A percentile compares a stretch with the other conserved stretches of the same genome.
phyloP scores from a whole-genome alignment of 805 yeast species.

The Millerozyma acaciae region DNA sequence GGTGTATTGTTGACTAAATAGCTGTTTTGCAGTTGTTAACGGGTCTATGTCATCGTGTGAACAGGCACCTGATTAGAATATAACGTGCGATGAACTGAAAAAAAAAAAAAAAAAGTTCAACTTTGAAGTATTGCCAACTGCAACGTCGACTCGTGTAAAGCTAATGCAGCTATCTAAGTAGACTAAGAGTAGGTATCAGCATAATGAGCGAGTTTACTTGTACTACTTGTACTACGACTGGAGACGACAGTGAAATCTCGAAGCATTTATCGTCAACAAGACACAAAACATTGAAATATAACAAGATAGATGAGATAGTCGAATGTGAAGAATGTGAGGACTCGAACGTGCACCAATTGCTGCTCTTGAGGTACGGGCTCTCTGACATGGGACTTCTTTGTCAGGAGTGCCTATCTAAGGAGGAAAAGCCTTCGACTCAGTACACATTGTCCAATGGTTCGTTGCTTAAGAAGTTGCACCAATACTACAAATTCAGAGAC shows the following conservation, averaged over 20 bases:
- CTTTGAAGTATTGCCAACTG: no score
- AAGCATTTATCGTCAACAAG: conserved; percentile 52
- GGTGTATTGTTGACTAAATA: no score
- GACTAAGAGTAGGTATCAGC: background rate
- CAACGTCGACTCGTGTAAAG: no score
- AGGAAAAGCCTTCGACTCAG: conserved; percentile 45
- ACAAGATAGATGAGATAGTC: conserved; percentile 35
- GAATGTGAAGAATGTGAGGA: conserved; percentile 57
- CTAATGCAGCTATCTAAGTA: background rate
- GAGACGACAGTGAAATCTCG: conserved; percentile 38
- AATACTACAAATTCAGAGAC: conserved; percentile 49
- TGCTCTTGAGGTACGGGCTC: conserved; percentile 50
- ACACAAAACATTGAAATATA: conserved; percentile 44
- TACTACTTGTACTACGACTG: conserved; percentile 39
- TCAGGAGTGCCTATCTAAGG: conserved; percentile 40
- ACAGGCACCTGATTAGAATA: no score
- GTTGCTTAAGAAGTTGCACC: conserved; percentile 44
- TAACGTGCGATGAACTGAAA: no score
- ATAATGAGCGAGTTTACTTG: conserved; percentile 34
- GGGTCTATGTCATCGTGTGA: no score
- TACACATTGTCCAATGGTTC: conserved; percentile 55
- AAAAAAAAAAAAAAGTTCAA: no score
- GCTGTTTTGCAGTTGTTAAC: no score
- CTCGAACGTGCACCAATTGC: conserved; percentile 49
- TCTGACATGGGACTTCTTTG: conserved; percentile 52